Conservation (phyloP, 2,329 filamentous ascomycete genomes). For the Penicillium sp. region DNA sequence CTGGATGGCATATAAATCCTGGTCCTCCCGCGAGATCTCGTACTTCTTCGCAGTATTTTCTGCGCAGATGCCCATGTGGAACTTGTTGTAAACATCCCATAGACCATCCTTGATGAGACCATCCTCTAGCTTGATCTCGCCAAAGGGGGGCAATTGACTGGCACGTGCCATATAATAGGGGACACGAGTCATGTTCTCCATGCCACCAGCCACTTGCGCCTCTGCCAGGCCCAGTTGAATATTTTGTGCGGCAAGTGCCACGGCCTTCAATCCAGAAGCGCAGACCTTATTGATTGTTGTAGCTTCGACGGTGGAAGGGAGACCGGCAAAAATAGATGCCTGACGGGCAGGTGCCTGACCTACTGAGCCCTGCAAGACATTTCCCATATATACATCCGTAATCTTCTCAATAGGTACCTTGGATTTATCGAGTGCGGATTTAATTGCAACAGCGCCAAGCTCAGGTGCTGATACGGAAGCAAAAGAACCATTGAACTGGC, state of each 20-base stretch:
- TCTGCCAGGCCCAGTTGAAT: constrained; percentile 89
- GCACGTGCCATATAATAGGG: constrained; percentile 86
- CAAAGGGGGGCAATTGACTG: constrained; percentile 80
- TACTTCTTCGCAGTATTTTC: constrained; percentile 92
- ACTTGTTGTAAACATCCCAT: constrained; percentile 93
- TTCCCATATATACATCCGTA: constrained; percentile 95
- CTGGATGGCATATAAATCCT: constrained; percentile 86
- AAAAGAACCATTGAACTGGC: constrained; percentile 93
- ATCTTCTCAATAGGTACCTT: constrained; percentile 77
- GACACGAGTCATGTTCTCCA: constrained; percentile 96
- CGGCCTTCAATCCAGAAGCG: constrained; percentile 89
- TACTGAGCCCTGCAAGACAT: constrained; percentile 78
- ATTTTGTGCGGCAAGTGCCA: constrained; percentile 85
- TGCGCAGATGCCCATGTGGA: constrained; percentile 97
- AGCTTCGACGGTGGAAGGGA: constrained; percentile 77
- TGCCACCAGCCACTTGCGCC: constrained; percentile 87
- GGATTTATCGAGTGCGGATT: constrained; percentile 82
- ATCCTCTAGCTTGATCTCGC: constrained; percentile 83
- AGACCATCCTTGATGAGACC: constrained; percentile 91
- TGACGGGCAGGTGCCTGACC: constrained; percentile 92
- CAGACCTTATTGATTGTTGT: constrained; percentile 98
- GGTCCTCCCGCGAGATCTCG: constrained; percentile 74
- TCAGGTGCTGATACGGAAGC: constrained; percentile 78
- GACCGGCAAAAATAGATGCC: constrained; percentile 81
- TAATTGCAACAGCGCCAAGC: constrained; percentile 87